Evolutionary conservation across 805 yeast genomes (phyloP).

Genomic region (Pichia thaimueangensis): DNA sequence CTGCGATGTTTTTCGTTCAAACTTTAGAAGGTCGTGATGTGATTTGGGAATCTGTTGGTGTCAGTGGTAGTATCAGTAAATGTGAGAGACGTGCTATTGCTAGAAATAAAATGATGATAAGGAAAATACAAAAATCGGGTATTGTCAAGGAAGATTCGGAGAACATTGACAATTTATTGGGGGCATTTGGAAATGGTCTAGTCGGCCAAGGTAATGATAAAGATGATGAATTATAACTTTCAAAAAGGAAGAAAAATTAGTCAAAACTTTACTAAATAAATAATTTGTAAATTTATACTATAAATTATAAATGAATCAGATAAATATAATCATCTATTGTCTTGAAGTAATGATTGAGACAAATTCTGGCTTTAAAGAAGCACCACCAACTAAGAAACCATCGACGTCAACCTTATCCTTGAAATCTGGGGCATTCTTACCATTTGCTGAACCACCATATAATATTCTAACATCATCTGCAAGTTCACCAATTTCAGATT

Average conservation of each 20-base stretch:
- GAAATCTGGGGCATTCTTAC: slow-evolving; percentile 84
- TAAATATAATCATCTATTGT: too few relatives aligned
- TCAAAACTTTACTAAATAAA: too few relatives aligned
- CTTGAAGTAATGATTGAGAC: slow-evolving; percentile 91
- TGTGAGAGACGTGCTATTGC: slow-evolving; percentile 66
- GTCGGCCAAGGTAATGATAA: background rate
- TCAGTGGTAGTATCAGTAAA: slow-evolving; percentile 84
- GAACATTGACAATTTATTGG: background rate
- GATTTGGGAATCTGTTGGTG: slow-evolving; percentile 56
- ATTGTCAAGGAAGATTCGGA: background rate
- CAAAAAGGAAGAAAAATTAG: too few relatives aligned
- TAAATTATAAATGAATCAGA: too few relatives aligned
- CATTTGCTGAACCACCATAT: slow-evolving; percentile 98
- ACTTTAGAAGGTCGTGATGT: slow-evolving; percentile 43
- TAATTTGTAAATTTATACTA: background rate
- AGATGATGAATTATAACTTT: background rate
- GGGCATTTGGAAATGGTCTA: background rate
- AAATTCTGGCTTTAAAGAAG: slow-evolving; percentile 97
- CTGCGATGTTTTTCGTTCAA: slow-evolving; percentile 55
- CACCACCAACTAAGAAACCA: slow-evolving; percentile 99
- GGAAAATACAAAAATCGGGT: background rate
- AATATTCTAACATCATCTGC: slow-evolving; percentile 82
- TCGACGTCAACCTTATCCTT: slow-evolving; percentile 91
- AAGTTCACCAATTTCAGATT: slow-evolving; percentile 70
- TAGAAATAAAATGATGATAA: slow-evolving; percentile 31